Base-by-base conservation (phyloP, 108 stramenopile species). In the Pseudonitzschia multistriata region DNA sequence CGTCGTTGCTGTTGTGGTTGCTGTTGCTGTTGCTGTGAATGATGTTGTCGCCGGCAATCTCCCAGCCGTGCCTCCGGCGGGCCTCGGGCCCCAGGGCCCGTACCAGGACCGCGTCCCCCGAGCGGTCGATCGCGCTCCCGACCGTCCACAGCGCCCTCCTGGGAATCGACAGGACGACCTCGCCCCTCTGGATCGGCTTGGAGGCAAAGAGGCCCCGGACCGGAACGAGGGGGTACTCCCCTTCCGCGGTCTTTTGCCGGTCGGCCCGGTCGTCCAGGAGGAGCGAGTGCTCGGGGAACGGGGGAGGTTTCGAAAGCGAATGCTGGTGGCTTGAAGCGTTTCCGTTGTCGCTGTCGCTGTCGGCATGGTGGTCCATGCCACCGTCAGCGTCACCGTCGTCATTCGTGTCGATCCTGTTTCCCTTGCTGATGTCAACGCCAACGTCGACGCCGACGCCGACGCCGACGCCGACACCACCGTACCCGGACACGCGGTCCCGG, bases 191-290 rank as follows among this genome's bases (percentile, higher is more conserved):
- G 42, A 93, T 84, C 17, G 30, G 19, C 35, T 86, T 73, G 42
- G 80, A 74, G 27, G 92, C 92, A 24, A 85, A 86, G 55, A 93
- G 59, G 30, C 92, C 92, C 59, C 92, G 77, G 21, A 90, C 86
- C 2, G 64, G 54, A 27, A 85, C 71, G n/a, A 78, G 48, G n/a
- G 78, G 75, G 70, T 61, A 69, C 57, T 37, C 57, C 13, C 71
- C 55, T 8, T 24, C 34, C 33, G 50, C 52, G 37, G 29, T 72
- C 3, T 40, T 40, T 19, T 21, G 21, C 50, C 70, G 55, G 37
- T 67, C 67, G 5, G 54, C 64, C 28, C 61, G 56, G 47, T 48
- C 34, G 17, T 57, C 56, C 30, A 66, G 56, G 49, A 29, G n/a
- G 30, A 29, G 17, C 19, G 30, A 49, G 7, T 37, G 6, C 3